Evolutionary conservation across 441 rosid genomes (phyloP).

Genomic region (Populus hybrid): DNA sequence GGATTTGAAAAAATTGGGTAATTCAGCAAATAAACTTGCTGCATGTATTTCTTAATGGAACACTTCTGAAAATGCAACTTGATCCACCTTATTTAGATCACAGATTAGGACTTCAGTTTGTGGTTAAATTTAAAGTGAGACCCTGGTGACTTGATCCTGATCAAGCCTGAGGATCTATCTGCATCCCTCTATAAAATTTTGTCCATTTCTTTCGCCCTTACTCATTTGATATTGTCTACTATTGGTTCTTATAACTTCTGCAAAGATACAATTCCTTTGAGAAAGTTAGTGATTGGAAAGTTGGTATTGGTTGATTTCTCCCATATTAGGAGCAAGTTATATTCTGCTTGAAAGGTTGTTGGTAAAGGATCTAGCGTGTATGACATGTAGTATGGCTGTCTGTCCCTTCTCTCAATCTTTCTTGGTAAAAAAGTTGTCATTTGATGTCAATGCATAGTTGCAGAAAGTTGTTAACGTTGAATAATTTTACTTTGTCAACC

Average conservation of each 20-base stretch:
- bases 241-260: background rate
- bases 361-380: background rate
- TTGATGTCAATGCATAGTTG: background rate
- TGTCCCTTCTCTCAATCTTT: background rate
- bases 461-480: background rate
- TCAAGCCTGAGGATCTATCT: background rate
- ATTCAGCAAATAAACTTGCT: constrained; percentile 14
- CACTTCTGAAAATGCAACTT: background rate
- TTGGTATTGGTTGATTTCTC: constrained; percentile 1
- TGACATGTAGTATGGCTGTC: background rate
- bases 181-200: background rate
- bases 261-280: background rate
- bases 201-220: background rate
- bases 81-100: background rate
- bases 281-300: background rate
- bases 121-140: background rate
- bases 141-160: background rate
- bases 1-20: constrained; percentile 47
- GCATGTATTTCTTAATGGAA: background rate
- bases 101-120: background rate
- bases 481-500: constrained; percentile 15
- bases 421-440: background rate
- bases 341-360: background rate
- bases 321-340: background rate
- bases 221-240: background rate